These are phyloP conservation scores for Alnus glutinosa DNA, from an alignment of 306 rosid species.

Conservation along the genomic window DNA sequence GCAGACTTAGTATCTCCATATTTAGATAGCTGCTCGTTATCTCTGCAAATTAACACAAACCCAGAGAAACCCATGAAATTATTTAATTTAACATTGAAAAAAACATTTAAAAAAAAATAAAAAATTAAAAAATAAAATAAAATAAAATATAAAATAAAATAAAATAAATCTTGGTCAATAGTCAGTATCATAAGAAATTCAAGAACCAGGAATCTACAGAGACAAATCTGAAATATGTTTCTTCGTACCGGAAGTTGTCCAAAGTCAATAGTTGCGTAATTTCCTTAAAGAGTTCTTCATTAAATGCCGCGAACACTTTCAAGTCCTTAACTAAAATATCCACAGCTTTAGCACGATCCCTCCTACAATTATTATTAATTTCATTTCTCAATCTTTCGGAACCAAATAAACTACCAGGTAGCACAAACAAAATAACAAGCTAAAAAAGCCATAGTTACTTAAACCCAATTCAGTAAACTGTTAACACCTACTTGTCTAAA, in stretches of 20 bases:
- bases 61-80: neutral
- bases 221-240: constrained; percentile 21
- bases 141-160: no score
- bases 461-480: neutral
- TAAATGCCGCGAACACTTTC: constrained; percentile 92
- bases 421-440: constrained; percentile 17
- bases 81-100: no score
- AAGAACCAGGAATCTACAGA: constrained; percentile 1
- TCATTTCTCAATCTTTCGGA: constrained; percentile 17
- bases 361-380: constrained; percentile 54
- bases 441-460: constrained; percentile 6
- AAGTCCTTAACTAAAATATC: constrained; percentile 97
- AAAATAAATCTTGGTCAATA: no score
- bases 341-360: constrained; percentile 91
- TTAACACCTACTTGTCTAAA: constrained; percentile 73
- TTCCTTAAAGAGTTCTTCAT: constrained; percentile 97
- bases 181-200: constrained; percentile 1
- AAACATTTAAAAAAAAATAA: no score
- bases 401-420: constrained; percentile 18
- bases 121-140: no score
- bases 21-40: constrained; percentile 96
- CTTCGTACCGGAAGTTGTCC: constrained; percentile 90
- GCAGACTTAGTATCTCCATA: constrained; percentile 99
- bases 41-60: constrained; percentile 54
- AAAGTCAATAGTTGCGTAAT: constrained; percentile 91